Percentiles rank a stretch among this genome's conserved stretches.
Evolutionary conservation across 2,329 filamentous ascomycete genomes (phyloP).

Genomic region (Nigrospora osmanthi): DNA sequence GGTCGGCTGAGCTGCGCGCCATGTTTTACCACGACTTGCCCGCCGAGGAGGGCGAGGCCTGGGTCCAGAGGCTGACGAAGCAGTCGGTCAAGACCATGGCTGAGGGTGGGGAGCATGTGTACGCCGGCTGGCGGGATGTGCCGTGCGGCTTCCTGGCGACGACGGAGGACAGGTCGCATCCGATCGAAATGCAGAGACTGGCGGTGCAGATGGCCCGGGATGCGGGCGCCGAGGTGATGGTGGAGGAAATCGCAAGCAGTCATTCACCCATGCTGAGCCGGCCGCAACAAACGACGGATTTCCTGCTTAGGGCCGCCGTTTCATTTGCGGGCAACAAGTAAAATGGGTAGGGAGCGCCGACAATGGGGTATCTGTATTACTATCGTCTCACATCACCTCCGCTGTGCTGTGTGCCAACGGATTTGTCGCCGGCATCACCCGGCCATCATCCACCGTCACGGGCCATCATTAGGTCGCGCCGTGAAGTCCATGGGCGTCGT

Average conservation of each 20-base stretch:
- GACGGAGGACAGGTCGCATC: constrained; percentile 26
- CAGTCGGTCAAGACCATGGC: constrained; percentile 36
- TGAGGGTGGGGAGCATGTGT: constrained; percentile 32
- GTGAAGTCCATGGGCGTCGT: constrained; percentile 6
- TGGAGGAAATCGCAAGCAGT: constrained; percentile 32
- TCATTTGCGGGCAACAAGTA: too few relatives aligned
- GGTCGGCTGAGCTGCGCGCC: constrained; percentile 12
- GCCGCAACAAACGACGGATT: constrained; percentile 27
- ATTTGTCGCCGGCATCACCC: too few relatives aligned
- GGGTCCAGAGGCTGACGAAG: constrained; percentile 28
- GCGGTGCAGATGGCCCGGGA: constrained; percentile 28
- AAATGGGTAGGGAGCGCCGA: too few relatives aligned
- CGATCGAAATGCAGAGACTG: constrained; percentile 29
- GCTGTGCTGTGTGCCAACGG: too few relatives aligned
- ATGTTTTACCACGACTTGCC: constrained; percentile 44
- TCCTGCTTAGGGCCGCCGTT: constrained; percentile 16
- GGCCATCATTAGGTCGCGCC: not conserved
- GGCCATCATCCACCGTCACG: too few relatives aligned
- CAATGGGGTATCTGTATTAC: too few relatives aligned
- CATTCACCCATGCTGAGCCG: constrained; percentile 42
- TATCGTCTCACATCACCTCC: too few relatives aligned
- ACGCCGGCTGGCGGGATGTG: constrained; percentile 36
- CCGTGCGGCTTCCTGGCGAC: too few relatives aligned
- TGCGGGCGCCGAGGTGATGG: constrained; percentile 25
- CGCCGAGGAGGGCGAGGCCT: constrained; percentile 30